These are phyloP conservation scores for Vaccinium darrowii DNA, from an alignment of 148 eudicot genomes.

Conservation along the genomic window DNA sequence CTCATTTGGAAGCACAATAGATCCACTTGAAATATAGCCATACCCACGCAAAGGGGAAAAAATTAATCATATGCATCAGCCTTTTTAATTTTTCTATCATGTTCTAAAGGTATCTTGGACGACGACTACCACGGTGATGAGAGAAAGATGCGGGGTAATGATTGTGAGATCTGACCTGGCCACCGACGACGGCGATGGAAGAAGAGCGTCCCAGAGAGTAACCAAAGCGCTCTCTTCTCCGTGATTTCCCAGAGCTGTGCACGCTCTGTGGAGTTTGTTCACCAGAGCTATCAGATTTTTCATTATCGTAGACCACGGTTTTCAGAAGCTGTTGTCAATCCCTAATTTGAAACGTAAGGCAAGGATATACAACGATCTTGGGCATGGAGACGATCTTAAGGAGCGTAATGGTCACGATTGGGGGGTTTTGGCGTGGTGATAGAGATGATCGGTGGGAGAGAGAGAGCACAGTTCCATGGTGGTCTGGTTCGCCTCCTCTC, in stretches of 20 bases:
- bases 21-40: conserved; percentile 6
- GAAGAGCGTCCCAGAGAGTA: conserved; percentile 96
- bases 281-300: conserved; percentile 76
- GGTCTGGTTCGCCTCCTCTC: too few relatives aligned
- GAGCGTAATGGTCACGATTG: not conserved
- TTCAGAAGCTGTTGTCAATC: conserved; percentile 5
- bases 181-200: conserved; percentile 97
- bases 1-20: conserved; percentile 21
- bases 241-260: conserved; percentile 90
- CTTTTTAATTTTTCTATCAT: too few relatives aligned
- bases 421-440: too few relatives aligned
- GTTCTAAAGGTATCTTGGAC: too few relatives aligned
- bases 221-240: conserved; percentile 94
- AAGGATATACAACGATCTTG: not conserved
- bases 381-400: not conserved
- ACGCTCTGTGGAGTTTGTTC: conserved; percentile 87
- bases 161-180: conserved; percentile 69
- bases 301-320: conserved; percentile 38
- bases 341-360: not conserved
- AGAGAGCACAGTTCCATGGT: too few relatives aligned
- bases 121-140: too few relatives aligned
- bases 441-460: too few relatives aligned
- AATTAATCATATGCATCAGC: too few relatives aligned
- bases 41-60: too few relatives aligned
- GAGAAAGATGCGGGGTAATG: not conserved